Evolutionary conservation across 139 green algal species (phyloP).

Genomic region (Coccomyxa sp.): DNA sequence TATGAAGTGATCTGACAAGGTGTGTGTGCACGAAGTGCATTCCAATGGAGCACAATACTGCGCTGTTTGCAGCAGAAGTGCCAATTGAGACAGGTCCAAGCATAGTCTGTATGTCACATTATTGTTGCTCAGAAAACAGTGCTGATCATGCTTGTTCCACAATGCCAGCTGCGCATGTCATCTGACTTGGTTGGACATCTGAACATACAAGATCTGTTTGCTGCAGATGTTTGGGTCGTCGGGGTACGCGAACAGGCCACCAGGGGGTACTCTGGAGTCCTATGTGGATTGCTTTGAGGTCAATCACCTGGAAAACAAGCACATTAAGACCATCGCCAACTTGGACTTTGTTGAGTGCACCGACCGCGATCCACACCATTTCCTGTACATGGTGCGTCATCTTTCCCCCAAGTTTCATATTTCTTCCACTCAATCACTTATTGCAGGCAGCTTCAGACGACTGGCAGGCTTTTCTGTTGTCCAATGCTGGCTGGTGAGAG

Average conservation of each 20-base stretch:
- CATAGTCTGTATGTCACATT: background rate
- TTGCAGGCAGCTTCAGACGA: background rate
- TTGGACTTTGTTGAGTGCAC: slow-evolving; percentile 10
- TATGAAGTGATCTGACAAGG: background rate
- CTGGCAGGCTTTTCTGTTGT: background rate
- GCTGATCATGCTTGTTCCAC: background rate
- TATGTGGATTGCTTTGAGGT: slow-evolving; percentile 9
- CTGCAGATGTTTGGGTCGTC: slow-evolving; percentile 15
- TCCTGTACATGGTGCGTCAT: background rate
- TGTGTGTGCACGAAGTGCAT: background rate
- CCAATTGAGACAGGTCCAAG: background rate
- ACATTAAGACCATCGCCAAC: slow-evolving; percentile 26
- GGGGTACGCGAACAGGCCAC: slow-evolving; percentile 6
- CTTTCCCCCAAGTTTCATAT: background rate
- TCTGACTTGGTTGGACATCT: background rate
- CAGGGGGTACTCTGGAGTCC: slow-evolving; percentile 3
- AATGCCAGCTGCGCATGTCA: background rate
- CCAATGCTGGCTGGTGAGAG: background rate
- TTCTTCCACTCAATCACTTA: background rate
- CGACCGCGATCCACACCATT: slow-evolving; percentile 9
- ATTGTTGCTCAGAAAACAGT: background rate
- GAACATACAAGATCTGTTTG: background rate
- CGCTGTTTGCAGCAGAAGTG: background rate
- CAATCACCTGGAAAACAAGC: slow-evolving; percentile 3
- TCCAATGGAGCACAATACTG: background rate